Conservation (phyloP, 768 basidiomycete species). For the Pulveroboletus sp. region DNA sequence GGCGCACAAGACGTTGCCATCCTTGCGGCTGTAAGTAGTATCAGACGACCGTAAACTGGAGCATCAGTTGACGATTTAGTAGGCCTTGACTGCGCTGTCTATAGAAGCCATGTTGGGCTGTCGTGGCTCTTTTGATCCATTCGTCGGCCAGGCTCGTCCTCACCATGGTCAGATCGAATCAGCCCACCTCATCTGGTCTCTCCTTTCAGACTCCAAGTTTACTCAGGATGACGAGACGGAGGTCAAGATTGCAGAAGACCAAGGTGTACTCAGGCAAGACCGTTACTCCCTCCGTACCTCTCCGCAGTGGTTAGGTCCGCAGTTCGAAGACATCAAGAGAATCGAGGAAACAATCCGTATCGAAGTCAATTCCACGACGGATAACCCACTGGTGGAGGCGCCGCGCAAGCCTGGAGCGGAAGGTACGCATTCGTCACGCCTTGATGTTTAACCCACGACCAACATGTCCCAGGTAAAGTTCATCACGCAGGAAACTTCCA, state of each 20-base stretch:
- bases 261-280: conserved; percentile 74
- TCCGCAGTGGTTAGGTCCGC: conserved; percentile 84
- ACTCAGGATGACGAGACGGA: conserved; percentile 72
- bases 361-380: conserved; percentile 86
- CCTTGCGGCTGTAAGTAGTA: conserved; percentile 38
- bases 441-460: not conserved
- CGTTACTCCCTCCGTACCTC: conserved; percentile 63
- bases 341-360: conserved; percentile 60
- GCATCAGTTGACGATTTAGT: conserved; percentile 9
- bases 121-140: conserved; percentile 68
- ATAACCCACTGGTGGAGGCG: conserved; percentile 84
- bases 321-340: conserved; percentile 72
- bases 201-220: conserved; percentile 66
- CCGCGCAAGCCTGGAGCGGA: conserved; percentile 50
- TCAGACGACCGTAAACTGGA: not conserved
- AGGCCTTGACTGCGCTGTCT: conserved; percentile 80
- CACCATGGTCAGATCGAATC: conserved; percentile 84
- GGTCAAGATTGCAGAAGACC: conserved; percentile 66
- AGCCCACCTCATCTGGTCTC: conserved; percentile 61
- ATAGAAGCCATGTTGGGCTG: conserved; percentile 77
- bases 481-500: conserved; percentile 91
- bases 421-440: conserved; percentile 10
- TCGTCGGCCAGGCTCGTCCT: conserved; percentile 72
- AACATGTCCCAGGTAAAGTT: conserved; percentile 39
- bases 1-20: conserved; percentile 67